Base-by-base conservation (phyloP, 495 filamentous ascomycete genomes). In the Lichenothelia convexa region DNA sequence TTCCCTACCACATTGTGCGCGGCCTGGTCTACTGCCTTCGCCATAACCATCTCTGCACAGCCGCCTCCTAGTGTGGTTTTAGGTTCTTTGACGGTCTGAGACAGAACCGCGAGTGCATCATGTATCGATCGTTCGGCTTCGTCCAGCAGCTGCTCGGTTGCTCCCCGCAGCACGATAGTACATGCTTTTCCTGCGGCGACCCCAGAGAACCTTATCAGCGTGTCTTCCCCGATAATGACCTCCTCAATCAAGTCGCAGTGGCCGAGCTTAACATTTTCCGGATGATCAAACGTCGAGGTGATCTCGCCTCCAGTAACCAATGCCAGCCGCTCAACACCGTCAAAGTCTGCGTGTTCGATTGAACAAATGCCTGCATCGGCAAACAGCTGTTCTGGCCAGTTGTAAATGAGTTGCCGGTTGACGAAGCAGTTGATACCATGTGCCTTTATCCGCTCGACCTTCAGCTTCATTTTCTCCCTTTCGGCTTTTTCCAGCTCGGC, bases 351-450 rank as follows among this genome's bases (percentile, higher is more conserved):
- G 55, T 97, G 89, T 65, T 97, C 89, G 48, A 97, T 97, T 12
- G 86, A 93, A 63, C 91, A 75, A 59, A 97, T 95, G 35, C 89
- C 91, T 7, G 85, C 87, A 55, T 97, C 89, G 18, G 87, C 80
- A 55, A 97, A 97, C 34, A 97, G 78, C 60, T 95, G 91, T 57
- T 97, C 89, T 22, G 89, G 89, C 87, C 89, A 95, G 70, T 97
- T 97, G 70, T 97, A 97, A 61, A 97, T 97, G 31, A 97, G 70
- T 54, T 97, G 89, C 42, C 89, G 69, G 67, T 97, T 97, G 53
- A 97, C 91, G 61, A 97, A 97, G 65, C 91, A 95, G 70, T 97
- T 97, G 63, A 97, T 93, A 27, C 89, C 89, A 50, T 97, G 91
- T 22, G 83, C 71, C 72, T 95, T 97, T 65, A 97, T 97, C 51